Evolutionary conservation across 345 rosid species (phyloP).

Genomic region (Lepidium sativum): DNA sequence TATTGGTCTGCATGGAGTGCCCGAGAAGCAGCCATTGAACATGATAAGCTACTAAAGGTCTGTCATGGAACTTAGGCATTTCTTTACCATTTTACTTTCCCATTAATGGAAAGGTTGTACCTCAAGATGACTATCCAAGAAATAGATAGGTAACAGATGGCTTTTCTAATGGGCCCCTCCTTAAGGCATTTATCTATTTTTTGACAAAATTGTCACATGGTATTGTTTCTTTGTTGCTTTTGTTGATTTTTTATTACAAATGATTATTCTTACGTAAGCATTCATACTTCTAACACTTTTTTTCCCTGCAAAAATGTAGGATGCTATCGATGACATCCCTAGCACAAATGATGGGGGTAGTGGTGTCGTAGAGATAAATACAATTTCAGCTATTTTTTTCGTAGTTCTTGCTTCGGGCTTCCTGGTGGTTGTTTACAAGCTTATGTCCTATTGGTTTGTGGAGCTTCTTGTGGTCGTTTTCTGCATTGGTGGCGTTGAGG

Average conservation of each 20-base stretch:
- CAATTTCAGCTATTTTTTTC: constrained; percentile 67
- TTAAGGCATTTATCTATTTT: constrained; percentile 9
- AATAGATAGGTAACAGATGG: too few species aligned
- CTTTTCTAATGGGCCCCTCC: constrained; percentile 23
- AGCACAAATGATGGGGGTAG: constrained; percentile 36
- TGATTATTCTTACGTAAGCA: constrained; percentile 8
- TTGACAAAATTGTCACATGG: constrained; percentile 22
- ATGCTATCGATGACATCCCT: constrained; percentile 62
- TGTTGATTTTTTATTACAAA: neutral
- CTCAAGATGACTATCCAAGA: constrained; percentile 10
- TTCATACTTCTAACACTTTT: constrained; percentile 7
- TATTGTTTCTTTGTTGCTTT: constrained; percentile 19
- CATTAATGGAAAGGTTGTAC: constrained; percentile 9
- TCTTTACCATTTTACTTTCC: constrained; percentile 15
- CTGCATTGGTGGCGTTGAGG: constrained; percentile 99
- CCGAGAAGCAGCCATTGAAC: constrained; percentile 80
- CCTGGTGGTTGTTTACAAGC: constrained; percentile 80
- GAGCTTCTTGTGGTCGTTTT: constrained; percentile 95
- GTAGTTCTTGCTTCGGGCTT: constrained; percentile 88
- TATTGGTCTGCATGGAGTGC: constrained; percentile 99
- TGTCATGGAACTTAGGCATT: neutral
- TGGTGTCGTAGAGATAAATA: constrained; percentile 74
- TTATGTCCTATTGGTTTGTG: constrained; percentile 87
- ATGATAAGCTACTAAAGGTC: constrained; percentile 83
- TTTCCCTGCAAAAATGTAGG: constrained; percentile 38